Percentiles rank a stretch among this genome's conserved stretches.
phyloP scores from a whole-genome alignment of 83 land plant species.

The Picea mariana region DNA sequence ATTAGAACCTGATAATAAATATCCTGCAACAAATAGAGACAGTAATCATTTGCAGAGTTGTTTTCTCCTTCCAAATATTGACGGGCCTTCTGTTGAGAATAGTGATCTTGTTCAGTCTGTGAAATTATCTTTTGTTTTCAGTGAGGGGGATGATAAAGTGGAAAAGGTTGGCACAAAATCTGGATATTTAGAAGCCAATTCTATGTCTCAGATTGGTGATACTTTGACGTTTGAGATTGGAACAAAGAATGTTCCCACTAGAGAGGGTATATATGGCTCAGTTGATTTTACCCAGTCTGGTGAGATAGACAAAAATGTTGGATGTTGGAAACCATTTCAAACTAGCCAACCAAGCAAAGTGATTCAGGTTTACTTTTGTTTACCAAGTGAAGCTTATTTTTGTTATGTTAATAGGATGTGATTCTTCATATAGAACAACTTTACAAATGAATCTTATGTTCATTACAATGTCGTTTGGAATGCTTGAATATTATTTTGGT shows the following conservation, averaged over 20 bases:
- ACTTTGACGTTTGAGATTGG: constrained; percentile 44
- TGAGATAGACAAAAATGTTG: constrained; percentile 14
- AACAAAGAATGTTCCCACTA: constrained; percentile 11
- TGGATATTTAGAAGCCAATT: constrained; percentile 16
- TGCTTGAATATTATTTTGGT: neutral
- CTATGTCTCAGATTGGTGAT: constrained; percentile 19
- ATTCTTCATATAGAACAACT: neutral
- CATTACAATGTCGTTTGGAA: neutral
- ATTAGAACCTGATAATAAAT: neutral
- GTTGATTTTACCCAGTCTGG: neutral
- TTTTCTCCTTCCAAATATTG: no score
- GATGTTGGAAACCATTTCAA: constrained; percentile 22
- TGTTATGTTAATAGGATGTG: neutral
- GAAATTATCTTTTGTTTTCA: neutral
- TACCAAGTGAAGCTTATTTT: neutral
- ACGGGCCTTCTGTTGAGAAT: neutral
- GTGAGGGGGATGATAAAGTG: neutral
- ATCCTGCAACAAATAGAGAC: neutral
- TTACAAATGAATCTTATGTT: neutral
- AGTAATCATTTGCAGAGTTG: neutral
- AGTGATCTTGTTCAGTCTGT: constrained; percentile 6
- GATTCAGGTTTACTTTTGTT: constrained; percentile 20
- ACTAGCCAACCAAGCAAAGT: constrained; percentile 8
- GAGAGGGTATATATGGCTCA: neutral
- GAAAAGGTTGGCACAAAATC: neutral